phyloP scores from a whole-genome alignment of 768 basidiomycete genomes.

The Agaricus subrufescens region DNA sequence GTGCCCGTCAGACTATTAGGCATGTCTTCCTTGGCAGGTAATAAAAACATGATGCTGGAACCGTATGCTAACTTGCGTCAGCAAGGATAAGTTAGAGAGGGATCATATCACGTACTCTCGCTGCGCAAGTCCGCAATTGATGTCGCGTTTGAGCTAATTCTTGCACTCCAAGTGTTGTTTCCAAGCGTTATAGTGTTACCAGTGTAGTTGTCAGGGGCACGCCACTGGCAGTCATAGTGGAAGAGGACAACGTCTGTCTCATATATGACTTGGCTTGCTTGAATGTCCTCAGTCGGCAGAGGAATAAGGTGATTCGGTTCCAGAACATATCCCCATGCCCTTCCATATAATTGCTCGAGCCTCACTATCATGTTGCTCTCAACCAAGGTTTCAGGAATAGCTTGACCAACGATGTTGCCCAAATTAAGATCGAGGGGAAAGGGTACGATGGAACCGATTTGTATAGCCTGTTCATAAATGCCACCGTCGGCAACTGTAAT shows the following conservation, averaged over 20 bases:
- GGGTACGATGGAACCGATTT: background rate
- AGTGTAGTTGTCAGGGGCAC: background rate
- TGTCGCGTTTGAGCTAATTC: background rate
- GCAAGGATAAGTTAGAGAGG: background rate
- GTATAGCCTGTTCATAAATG: background rate
- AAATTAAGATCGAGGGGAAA: background rate
- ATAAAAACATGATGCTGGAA: background rate
- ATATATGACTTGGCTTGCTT: background rate
- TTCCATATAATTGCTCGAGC: background rate
- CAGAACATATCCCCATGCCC: background rate
- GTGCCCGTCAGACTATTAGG: background rate
- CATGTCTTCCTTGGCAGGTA: background rate
- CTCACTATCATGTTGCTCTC: background rate
- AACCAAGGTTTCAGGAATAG: background rate
- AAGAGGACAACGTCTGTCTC: background rate
- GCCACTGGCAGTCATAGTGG: slow-evolving; percentile 2
- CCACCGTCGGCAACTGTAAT: slow-evolving; percentile 1
- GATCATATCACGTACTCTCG: background rate
- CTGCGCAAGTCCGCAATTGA: background rate
- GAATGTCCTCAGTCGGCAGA: background rate
- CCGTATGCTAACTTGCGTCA: background rate
- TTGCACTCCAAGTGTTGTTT: background rate
- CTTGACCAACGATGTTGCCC: background rate
- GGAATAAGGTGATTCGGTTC: slow-evolving; percentile 2
- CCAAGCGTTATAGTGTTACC: background rate